Evolutionary conservation across 2,329 filamentous ascomycete species (phyloP), one percentile per base, ranked within the genome.

Genomic region (Cladosporium velox): DNA sequence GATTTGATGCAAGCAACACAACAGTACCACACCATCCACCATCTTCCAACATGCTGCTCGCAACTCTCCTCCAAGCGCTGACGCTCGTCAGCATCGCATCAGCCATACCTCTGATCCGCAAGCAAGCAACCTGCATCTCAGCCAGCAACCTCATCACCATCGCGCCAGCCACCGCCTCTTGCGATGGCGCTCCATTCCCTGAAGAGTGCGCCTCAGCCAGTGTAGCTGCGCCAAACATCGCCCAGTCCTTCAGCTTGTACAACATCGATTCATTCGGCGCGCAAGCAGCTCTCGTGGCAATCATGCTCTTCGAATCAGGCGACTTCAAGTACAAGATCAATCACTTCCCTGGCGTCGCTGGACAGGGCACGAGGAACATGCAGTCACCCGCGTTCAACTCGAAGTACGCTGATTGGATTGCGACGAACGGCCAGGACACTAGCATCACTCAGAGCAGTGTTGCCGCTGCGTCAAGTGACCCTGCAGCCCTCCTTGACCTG

Each of bases 331-430:
- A 86, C 84, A 91, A 89, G 78, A 84, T 83, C 76, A 92, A 93
- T 78, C 81, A 87, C 71, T 85, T 77, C 79, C 85, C 84, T 1
- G 85, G 83, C n/a, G 74, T 79, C 0, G 83, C 88, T 0, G 91
- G 91, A 10, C 90, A 93, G 76, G 91, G 91, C 28, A 93, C 91
- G 0, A 79, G 86, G 4, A 88, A 88, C 74, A 90, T 90, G 88
- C 85, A 89, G 76, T 83, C 80, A 62, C 79, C 85, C 0, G 72
- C 77, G 0, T 88, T 79, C 76, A 87, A 89, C 71, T 68, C 80
- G 1, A 71, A 82, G 70, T 90, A 90, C 70, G 87, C 86, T 4
- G 77, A 80, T 0, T 81, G 75, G 1, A 69, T 89, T 2, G 73
- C 76, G 3, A 71, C 75, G 1, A 67, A 79, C 10, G 67, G 65